Conservation (phyloP, 2,329 filamentous ascomycete genomes). For the Trichoderma oligosporum region DNA sequence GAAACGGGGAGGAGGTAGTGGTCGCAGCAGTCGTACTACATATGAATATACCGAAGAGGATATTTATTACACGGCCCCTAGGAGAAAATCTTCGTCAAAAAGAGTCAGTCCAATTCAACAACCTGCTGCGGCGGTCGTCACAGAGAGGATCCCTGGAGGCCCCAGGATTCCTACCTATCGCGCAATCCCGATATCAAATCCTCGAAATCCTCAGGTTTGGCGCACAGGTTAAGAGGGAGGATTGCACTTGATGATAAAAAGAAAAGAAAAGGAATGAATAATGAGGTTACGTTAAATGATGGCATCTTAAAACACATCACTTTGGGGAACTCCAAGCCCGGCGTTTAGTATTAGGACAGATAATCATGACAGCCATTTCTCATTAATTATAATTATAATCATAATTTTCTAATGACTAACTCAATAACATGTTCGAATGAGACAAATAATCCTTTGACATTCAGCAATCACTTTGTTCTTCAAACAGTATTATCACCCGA, state of each 20-base stretch:
- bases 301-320: neutral
- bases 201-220: slow-evolving; percentile 23
- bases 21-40: neutral
- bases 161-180: slow-evolving; percentile 34
- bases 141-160: slow-evolving; percentile 33
- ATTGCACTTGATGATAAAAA: neutral
- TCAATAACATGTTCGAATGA: neutral
- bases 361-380: neutral
- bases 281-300: neutral
- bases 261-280: neutral
- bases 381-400: neutral
- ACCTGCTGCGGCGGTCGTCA: slow-evolving; percentile 23
- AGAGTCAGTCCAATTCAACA: neutral
- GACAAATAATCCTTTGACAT: neutral
- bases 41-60: slow-evolving; percentile 13
- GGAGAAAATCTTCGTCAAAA: neutral
- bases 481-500: slow-evolving; percentile 21
- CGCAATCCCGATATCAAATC: slow-evolving; percentile 34
- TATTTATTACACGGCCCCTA: neutral
- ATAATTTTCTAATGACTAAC: slow-evolving; percentile 1
- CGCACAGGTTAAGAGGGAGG: neutral
- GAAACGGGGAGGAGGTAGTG: neutral
- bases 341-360: neutral
- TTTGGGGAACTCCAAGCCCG: neutral
- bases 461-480: neutral